Conservation (phyloP, 257 asterid genomes). For the Solanum chilense region DNA sequence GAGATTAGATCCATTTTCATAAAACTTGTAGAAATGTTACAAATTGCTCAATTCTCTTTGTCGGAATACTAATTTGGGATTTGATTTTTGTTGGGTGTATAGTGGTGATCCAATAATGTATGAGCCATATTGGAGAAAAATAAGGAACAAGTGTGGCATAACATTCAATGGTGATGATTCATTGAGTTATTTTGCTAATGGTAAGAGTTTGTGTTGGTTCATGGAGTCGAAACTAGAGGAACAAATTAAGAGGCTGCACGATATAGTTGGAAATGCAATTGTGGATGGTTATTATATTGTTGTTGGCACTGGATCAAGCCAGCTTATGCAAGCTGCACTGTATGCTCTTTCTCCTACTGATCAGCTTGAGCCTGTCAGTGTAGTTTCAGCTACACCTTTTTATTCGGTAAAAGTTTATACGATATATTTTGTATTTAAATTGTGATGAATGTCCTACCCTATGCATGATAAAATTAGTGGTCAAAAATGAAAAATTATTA, state of each 20-base stretch:
- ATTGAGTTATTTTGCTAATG: slow-evolving; percentile 56
- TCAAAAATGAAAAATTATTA: too few species aligned
- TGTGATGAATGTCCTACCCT: too few species aligned
- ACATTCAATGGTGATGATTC: slow-evolving; percentile 33
- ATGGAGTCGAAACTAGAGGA: slow-evolving; percentile 68
- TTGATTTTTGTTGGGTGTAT: not conserved
- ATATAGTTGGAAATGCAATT: slow-evolving; percentile 46
- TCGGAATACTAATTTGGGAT: not conserved
- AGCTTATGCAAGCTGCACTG: slow-evolving; percentile 55
- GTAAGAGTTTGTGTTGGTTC: slow-evolving; percentile 54
- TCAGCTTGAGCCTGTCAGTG: slow-evolving; percentile 36
- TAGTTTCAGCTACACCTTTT: slow-evolving; percentile 68
- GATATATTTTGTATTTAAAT: too few species aligned
- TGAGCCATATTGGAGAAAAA: slow-evolving; percentile 38
- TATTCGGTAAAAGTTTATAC: slow-evolving; percentile 35
- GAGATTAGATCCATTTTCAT: not conserved
- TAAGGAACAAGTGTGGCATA: slow-evolving; percentile 15
- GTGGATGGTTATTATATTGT: slow-evolving; percentile 38
- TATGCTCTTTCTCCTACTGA: slow-evolving; percentile 45
- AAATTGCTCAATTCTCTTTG: not conserved
- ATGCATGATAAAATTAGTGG: too few species aligned
- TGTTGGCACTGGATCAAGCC: slow-evolving; percentile 83
- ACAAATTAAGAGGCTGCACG: slow-evolving; percentile 42
- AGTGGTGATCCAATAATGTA: slow-evolving; percentile 47
- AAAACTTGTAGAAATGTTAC: not conserved